These are phyloP conservation scores for Salvia sclarea DNA, from an alignment of 305 asterid species.

Conservation along the genomic window DNA sequence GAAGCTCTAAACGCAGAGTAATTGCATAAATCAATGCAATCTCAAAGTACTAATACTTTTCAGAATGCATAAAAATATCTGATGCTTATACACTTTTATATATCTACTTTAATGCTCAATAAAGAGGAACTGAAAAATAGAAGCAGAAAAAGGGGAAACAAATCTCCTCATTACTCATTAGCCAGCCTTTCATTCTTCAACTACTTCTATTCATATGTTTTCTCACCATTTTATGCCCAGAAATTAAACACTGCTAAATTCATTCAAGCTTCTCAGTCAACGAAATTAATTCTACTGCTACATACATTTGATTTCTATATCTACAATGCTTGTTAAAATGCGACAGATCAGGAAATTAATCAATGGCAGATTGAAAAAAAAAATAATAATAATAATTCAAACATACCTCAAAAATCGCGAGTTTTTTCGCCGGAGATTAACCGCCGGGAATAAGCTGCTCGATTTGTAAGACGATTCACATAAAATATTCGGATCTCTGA, in stretches of 20 bases:
- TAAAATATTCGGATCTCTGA: neutral
- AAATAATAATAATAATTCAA: neutral
- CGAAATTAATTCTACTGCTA: neutral
- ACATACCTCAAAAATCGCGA: conserved; percentile 6
- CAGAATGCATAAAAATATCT: neutral
- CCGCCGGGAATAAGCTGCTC: neutral
- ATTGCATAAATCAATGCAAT: neutral
- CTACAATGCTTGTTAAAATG: neutral
- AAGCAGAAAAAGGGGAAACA: neutral
- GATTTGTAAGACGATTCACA: neutral
- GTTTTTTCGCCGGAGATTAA: conserved; percentile 23
- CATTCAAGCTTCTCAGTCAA: neutral
- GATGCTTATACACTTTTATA: neutral
- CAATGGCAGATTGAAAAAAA: neutral
- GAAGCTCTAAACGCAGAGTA: conserved; percentile 11
- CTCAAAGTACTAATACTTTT: neutral
- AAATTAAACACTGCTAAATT: neutral
- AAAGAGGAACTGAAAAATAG: neutral
- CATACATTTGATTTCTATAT: neutral
- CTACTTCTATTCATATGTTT: neutral
- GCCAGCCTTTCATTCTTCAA: neutral
- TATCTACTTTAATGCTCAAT: neutral
- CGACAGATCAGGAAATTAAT: neutral
- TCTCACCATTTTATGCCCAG: neutral
- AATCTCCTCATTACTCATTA: neutral